Evolutionary conservation across 192 early-diverging fungal species (phyloP), one percentile per base, ranked within the genome.

Genomic region (Dissophora globulifera): DNA sequence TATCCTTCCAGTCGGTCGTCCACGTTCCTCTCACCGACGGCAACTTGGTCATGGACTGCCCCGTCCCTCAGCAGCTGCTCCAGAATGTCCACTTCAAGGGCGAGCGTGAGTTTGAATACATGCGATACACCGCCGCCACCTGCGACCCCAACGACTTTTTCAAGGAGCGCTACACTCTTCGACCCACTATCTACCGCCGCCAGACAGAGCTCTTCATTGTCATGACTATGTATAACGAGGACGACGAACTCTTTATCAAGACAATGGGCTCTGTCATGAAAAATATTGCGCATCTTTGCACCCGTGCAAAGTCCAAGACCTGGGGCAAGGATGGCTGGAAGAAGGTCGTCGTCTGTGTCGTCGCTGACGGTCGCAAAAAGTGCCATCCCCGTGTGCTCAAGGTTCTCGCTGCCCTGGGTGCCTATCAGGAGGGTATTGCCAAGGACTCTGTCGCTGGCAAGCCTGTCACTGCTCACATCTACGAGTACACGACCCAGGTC

Each of bases 231-330:
- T 78, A 68, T 31, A 67, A 78, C 59, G 97, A 98, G 83, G 96
- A 97, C 69, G 93, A 97, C 59, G 70, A 89, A 6, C 79, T 97
- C 48, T 97, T 98, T 76, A 90, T 85, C 76, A 91, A 93, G 81
- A 93, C 96, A 2, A 92, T 96, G 87, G 71, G 86, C 27, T 89
- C 90, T 0, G 88, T 96, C n/a, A 90, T 92, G 85, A 94, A 94
- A 79, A 98, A 98, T 81, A 92, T 98, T 83, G 86, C 88, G n/a
- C 92, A 97, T 81, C 81, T 96, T 58, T 93, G 92, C 82, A 90
- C 88, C 50, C 89, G 91, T 31, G 82, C 83, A 40, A 85, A 88
- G 60, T 91, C 89, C 65, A 83, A 84, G 60, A 89, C 83, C 31
- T 96, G 94, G 94, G 94, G 94, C 32, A 69, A 78, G 32, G 91